These are phyloP conservation scores for Pistacia integerrima DNA, from an alignment of 345 rosid species.

Conservation along the genomic window DNA sequence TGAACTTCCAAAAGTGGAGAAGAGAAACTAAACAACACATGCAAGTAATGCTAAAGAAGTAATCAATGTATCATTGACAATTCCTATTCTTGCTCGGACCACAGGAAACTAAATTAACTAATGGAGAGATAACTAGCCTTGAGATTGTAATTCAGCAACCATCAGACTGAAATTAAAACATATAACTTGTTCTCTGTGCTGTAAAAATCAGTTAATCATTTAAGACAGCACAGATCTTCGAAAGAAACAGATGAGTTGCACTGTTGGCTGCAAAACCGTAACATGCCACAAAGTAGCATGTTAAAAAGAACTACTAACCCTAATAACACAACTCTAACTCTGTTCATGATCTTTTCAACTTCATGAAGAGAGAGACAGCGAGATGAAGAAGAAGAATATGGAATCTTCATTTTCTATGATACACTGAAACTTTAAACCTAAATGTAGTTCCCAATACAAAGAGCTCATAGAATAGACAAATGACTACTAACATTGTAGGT, in stretches of 20 bases:
- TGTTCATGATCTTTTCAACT: not conserved
- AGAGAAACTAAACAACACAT: not conserved
- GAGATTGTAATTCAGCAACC: not conserved
- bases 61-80: not conserved
- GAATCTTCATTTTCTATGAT: not conserved
- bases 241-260: not conserved
- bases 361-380: not conserved
- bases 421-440: not conserved
- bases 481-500: slow-evolving; percentile 76
- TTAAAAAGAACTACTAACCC: not conserved
- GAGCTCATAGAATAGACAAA: not conserved
- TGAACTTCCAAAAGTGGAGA: slow-evolving; percentile 10
- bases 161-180: not conserved
- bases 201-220: not conserved
- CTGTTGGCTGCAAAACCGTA: not conserved
- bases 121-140: not conserved
- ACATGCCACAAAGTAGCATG: not conserved
- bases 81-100: not conserved
- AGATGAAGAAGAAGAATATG: not conserved
- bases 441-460: not conserved
- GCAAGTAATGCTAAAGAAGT: not conserved
- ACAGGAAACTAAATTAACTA: not conserved
- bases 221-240: not conserved
- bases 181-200: not conserved
- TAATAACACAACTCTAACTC: not conserved